Conservation (phyloP, 139 green algal genomes). For the Mesotaenium endlicherianum region DNA sequence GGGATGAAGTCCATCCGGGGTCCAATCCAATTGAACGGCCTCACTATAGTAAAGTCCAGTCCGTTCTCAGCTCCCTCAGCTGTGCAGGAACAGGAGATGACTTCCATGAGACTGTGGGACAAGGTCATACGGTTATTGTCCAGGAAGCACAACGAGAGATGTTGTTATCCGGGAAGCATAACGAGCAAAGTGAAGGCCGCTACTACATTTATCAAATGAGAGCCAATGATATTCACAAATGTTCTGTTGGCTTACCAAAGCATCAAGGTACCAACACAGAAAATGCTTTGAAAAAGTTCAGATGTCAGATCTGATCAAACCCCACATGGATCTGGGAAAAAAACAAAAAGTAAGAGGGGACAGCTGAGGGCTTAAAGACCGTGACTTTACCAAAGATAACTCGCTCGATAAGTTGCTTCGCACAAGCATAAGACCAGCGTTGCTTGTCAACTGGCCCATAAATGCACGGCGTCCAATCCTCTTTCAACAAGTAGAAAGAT, state of each 20-base stretch:
- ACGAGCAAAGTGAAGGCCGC: neutral
- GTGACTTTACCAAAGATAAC: constrained; percentile 27
- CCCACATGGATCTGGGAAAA: too few species aligned
- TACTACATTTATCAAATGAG: too few species aligned
- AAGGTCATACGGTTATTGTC: too few species aligned
- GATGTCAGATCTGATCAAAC: too few species aligned
- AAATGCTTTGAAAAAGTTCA: too few species aligned
- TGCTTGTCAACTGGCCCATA: constrained; percentile 37
- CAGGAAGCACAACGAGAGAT: too few species aligned
- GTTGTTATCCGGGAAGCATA: neutral
- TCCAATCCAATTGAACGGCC: constrained; percentile 46
- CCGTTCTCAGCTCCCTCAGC: constrained; percentile 28
- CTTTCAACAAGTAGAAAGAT: constrained; percentile 30
- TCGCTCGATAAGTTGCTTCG: constrained; percentile 41
- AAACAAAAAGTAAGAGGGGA: too few species aligned
- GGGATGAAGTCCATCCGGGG: constrained; percentile 45
- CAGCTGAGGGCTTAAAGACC: neutral
- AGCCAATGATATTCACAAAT: too few species aligned
- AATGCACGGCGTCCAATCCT: constrained; percentile 25
- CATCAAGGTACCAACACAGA: too few species aligned
- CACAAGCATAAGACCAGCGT: constrained; percentile 44
- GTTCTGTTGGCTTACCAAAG: too few species aligned
- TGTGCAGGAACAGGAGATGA: too few species aligned
- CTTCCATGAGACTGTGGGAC: too few species aligned
- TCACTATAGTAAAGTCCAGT: constrained; percentile 37